These are phyloP conservation scores for Przewalskia tangutica DNA, from an alignment of 257 asterid species.

Conservation along the genomic window DNA sequence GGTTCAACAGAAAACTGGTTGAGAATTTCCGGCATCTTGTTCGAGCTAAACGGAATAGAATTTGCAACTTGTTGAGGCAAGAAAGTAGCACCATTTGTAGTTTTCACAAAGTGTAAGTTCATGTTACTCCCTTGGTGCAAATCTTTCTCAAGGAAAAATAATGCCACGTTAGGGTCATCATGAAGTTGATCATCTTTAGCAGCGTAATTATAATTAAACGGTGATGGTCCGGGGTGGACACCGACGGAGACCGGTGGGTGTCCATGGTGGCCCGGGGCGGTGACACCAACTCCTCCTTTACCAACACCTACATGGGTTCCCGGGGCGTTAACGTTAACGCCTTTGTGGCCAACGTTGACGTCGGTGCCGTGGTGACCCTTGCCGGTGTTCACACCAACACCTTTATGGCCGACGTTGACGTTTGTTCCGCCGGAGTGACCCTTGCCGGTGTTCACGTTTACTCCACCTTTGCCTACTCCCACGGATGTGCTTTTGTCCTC, in stretches of 20 bases:
- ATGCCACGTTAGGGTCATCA: constrained; percentile 50
- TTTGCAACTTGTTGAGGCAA: constrained; percentile 52
- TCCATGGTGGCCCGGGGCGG: constrained; percentile 23
- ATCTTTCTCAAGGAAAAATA: constrained; percentile 63
- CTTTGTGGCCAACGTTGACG: constrained; percentile 28
- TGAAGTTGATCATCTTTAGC: constrained; percentile 58
- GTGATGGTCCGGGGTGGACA: constrained; percentile 21
- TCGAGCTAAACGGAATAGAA: constrained; percentile 61
- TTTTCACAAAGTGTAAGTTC: constrained; percentile 41
- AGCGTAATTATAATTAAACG: constrained; percentile 39
- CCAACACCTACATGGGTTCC: constrained; percentile 40
- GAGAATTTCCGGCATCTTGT: constrained; percentile 37
- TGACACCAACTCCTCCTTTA: constrained; percentile 41
- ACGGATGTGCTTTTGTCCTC: constrained; percentile 36
- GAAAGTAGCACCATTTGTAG: constrained; percentile 18
- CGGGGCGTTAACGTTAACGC: constrained; percentile 26
- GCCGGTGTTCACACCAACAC: constrained; percentile 29
- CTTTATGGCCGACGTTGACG: constrained; percentile 19
- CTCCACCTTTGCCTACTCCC: constrained; percentile 17
- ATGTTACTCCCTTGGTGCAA: constrained; percentile 39
- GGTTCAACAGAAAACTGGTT: constrained; percentile 35
- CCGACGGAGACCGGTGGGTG: constrained; percentile 55
- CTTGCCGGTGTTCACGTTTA: constrained; percentile 9
- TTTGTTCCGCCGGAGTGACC: constrained; percentile 2
- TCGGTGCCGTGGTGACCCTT: constrained; percentile 30